Conservation (phyloP, 179 eudicot genomes). For the Sideroxylon spinosum region DNA sequence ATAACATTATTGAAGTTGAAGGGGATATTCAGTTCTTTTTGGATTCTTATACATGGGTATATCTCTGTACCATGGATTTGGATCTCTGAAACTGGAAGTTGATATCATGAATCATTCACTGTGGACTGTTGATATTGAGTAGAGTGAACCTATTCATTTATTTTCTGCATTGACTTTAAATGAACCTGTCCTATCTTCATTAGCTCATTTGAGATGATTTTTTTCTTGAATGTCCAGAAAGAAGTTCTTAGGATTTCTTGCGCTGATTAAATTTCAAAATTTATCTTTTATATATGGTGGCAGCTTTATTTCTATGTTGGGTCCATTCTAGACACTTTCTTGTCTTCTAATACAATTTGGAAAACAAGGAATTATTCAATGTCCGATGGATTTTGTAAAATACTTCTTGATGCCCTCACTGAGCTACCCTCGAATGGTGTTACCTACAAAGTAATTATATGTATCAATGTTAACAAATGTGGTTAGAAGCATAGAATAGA, state of each 20-base stretch:
- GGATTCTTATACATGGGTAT: neutral
- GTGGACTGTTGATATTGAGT: neutral
- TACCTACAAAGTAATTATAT: neutral
- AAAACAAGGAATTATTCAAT: neutral
- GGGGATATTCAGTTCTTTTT: neutral
- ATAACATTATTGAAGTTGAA: neutral
- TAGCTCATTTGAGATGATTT: no score
- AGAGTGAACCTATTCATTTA: neutral
- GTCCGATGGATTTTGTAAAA: neutral
- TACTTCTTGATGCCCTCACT: neutral
- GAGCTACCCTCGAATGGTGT: neutral
- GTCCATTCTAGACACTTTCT: neutral
- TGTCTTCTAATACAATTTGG: neutral
- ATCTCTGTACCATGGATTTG: neutral
- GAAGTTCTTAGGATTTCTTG: neutral
- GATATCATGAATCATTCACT: neutral
- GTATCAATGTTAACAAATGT: neutral
- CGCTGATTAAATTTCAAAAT: neutral
- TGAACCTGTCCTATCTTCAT: no score
- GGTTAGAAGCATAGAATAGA: neutral
- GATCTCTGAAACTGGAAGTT: neutral
- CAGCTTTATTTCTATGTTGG: neutral
- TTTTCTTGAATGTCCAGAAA: neutral
- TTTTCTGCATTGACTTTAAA: slow-evolving; percentile 8
- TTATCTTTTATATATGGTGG: neutral